Evolutionary conservation across 306 rosid species (phyloP).

Genomic region (Mucuna pruriens): DNA sequence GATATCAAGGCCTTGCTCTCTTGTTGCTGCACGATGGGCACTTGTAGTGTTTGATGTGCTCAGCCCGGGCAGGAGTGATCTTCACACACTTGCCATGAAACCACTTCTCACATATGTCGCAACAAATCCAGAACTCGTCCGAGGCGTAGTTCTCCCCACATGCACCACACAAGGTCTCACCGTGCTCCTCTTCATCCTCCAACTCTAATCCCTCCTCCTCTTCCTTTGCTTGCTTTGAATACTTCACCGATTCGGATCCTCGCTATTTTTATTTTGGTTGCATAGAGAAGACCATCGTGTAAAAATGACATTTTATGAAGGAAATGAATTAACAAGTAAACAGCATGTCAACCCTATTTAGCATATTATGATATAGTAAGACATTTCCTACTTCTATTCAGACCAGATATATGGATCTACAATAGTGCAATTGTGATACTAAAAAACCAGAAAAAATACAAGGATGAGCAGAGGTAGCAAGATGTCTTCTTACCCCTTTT

Average conservation of each 20-base stretch:
- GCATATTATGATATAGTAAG: not conserved
- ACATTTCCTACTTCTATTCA: conserved; percentile 27
- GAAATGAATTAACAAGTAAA: conserved; percentile 5
- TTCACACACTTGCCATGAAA: conserved; percentile 56
- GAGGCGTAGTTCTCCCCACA: conserved; percentile 47
- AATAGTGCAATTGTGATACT: not conserved
- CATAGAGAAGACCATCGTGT: not conserved
- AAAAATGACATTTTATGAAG: not conserved
- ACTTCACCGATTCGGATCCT: conserved; percentile 52
- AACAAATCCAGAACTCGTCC: conserved; percentile 53
- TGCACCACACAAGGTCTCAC: conserved; percentile 46
- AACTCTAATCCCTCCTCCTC: conserved; percentile 47
- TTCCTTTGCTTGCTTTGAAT: conserved; percentile 51
- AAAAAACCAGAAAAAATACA: not conserved
- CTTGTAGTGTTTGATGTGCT: conserved; percentile 53
- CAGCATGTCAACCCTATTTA: not conserved
- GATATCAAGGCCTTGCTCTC: conserved; percentile 56
- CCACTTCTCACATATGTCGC: conserved; percentile 69
- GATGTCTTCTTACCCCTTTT: conserved; percentile 61
- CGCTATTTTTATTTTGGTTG: conserved; percentile 42
- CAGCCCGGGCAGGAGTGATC: conserved; percentile 48
- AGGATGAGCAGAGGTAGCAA: not conserved
- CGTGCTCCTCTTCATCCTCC: conserved; percentile 58
- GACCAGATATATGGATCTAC: not conserved
- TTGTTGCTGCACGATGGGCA: conserved; percentile 55